Conservation (phyloP, 2,329 filamentous ascomycete species). For the Blumeria hordei region DNA sequence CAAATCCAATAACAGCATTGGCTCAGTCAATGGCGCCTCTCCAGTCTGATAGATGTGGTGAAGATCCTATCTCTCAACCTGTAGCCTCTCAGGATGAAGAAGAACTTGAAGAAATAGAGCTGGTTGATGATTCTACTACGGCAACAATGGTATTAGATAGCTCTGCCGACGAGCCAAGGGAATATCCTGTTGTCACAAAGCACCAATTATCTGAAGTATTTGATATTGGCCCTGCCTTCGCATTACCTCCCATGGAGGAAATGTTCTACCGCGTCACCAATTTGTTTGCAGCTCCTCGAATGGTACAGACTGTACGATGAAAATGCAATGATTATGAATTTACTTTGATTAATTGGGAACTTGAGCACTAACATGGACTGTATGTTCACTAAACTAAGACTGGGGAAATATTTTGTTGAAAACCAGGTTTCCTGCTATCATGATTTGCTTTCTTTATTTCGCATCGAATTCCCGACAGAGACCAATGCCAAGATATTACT, state of each 20-base stretch:
- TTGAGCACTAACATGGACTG: no score
- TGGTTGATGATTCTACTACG: conserved; percentile 14
- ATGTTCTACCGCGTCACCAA: conserved; percentile 50
- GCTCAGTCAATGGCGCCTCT: conserved; percentile 28
- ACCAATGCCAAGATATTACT: no score
- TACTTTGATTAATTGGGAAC: no score
- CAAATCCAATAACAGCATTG: conserved; percentile 25
- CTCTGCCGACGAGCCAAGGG: conserved; percentile 13
- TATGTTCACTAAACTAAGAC: no score
- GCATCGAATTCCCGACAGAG: no score
- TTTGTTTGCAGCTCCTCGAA: conserved; percentile 24
- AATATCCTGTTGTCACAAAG: conserved; percentile 36
- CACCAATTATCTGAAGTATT: conserved; percentile 48
- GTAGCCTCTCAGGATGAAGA: conserved; percentile 5
- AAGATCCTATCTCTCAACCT: conserved; percentile 4
- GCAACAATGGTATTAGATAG: conserved; percentile 12
- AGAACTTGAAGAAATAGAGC: conserved; percentile 12
- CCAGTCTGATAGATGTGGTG: conserved; percentile 16
- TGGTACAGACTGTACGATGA: no score
- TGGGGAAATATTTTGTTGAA: no score
- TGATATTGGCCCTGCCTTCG: conserved; percentile 41
- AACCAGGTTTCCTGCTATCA: no score
- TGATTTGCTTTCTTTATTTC: no score
- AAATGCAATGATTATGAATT: no score
- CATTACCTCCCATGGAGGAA: conserved; percentile 47